Percentiles rank a stretch among this genome's conserved stretches.
Evolutionary conservation across 352 stramenopile genomes (phyloP).

Genomic region (Phytophthora meadii): DNA sequence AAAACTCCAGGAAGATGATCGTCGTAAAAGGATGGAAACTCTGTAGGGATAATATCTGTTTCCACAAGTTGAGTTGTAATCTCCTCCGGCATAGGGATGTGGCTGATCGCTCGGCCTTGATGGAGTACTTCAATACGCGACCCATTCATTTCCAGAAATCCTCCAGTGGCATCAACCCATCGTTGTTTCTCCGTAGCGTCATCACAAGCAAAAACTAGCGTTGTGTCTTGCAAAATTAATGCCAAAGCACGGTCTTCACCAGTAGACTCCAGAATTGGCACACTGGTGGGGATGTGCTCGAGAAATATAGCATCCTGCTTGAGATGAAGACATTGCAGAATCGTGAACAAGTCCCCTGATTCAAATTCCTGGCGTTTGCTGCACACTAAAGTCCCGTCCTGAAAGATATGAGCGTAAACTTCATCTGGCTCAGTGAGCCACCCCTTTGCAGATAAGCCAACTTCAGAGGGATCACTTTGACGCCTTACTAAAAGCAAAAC

Average conservation of each 20-base stretch:
- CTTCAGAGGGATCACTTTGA: slow-evolving; percentile 4
- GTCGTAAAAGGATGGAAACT: slow-evolving; percentile 57
- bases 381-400: slow-evolving; percentile 43
- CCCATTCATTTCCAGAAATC: slow-evolving; percentile 47
- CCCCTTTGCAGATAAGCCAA: not conserved
- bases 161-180: slow-evolving; percentile 40
- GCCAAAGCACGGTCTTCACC: slow-evolving; percentile 26
- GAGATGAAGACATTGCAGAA: slow-evolving; percentile 34
- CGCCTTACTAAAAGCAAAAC: slow-evolving; percentile 20
- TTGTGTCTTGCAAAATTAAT: slow-evolving; percentile 34
- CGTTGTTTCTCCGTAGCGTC: slow-evolving; percentile 28
- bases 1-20: slow-evolving; percentile 58
- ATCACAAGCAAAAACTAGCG: slow-evolving; percentile 29
- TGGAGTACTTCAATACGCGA: slow-evolving; percentile 35
- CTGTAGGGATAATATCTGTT: slow-evolving; percentile 11
- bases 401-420: slow-evolving; percentile 45
- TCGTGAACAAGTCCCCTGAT: slow-evolving; percentile 17
- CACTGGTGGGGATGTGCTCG: slow-evolving; percentile 41
- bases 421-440: slow-evolving; percentile 4
- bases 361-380: slow-evolving; percentile 25
- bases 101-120: slow-evolving; percentile 20
- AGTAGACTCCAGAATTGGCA: slow-evolving; percentile 16
- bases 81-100: slow-evolving; percentile 38
- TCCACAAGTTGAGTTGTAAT: slow-evolving; percentile 22
- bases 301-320: slow-evolving; percentile 53